These are phyloP conservation scores for Sclerotinia borealis DNA, from an alignment of 2,329 filamentous ascomycete species.

Conservation along the genomic window DNA sequence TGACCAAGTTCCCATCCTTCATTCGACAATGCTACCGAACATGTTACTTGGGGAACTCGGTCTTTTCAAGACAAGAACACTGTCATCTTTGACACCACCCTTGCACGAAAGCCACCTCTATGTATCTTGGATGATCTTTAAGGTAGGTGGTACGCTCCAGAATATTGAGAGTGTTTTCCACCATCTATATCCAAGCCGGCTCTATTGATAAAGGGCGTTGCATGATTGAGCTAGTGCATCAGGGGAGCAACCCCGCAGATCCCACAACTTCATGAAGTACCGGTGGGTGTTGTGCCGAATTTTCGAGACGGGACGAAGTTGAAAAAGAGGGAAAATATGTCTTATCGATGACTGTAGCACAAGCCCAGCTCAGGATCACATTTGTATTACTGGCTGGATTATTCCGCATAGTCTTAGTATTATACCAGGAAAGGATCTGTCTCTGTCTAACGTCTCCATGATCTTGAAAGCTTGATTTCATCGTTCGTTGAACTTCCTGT, in stretches of 20 bases:
- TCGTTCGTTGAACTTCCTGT: constrained; percentile 2
- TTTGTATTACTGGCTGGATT: not conserved
- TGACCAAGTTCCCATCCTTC: not conserved
- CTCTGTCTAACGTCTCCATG: not conserved
- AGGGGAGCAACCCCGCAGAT: not conserved
- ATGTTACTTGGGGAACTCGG: not conserved
- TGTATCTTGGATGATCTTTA: not conserved
- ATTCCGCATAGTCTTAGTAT: not conserved
- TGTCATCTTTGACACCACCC: too few species aligned
- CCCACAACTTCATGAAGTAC: not conserved
- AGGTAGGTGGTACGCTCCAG: not conserved
- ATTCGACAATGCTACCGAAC: not conserved
- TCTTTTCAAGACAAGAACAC: not conserved
- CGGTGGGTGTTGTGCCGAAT: not conserved
- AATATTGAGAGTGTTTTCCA: not conserved
- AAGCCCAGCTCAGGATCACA: not conserved
- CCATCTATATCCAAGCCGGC: not conserved
- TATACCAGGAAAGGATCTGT: not conserved
- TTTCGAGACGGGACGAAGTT: not conserved
- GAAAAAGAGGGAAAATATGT: not conserved
- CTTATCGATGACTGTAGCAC: not conserved
- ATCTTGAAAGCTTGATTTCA: not conserved
- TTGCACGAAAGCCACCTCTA: not conserved
- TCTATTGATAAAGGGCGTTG: not conserved
- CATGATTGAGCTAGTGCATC: not conserved